Base-by-base conservation (phyloP, 2,329 filamentous ascomycete species). In the Gnomoniopsis sp. region DNA sequence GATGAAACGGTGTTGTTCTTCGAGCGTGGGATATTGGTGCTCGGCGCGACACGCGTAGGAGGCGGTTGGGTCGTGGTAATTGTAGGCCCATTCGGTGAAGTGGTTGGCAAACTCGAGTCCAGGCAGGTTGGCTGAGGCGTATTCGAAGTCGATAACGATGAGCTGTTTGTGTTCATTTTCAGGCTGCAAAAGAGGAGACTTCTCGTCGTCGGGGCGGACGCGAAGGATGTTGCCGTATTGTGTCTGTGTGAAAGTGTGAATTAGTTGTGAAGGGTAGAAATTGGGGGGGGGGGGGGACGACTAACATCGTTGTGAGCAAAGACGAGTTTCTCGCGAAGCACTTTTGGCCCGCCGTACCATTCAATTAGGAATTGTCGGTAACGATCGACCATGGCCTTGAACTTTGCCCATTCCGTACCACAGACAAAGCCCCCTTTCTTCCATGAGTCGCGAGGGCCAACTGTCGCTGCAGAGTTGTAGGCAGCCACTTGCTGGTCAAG, bases 181-280 rank as follows among this genome's bases (percentile, higher is more conserved):
- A 0, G 95, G 92, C 52, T 95, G 84, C 12, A 97, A 81, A 8
- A 98, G 83, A 0, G 93, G 95, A 0, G 93, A 97, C 66, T 92
- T 88, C 65, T 91, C 84, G 71, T 86, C 81, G 57, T 86, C 81
- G 2, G 84, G 84, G 2, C 79, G 77, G 52, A 88, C 73, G 41
- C 93, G 91, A 52, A 99, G 85, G 63, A 99, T 95, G 70, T 99
- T 99, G 64, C 95, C 95, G 69, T 99, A 98, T 86, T 99, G 95
- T 4, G 95, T 96, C 91, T 96, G 61, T 12, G 11, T 46, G 17
- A 22, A 23, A 64, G 60, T 44, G 44, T 49, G 53, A 34, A 33
- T 34, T 34, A 33, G 49, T 3, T 17, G 12, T 15, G 7, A 21
- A 21, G 14, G 19, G 15, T 3, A 17, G 23, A 17, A 15, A 21